Evolutionary conservation across 2,329 filamentous ascomycete genomes (phyloP), one percentile per base, ranked within the genome.

Genomic region (Exutisphaerella laricina): DNA sequence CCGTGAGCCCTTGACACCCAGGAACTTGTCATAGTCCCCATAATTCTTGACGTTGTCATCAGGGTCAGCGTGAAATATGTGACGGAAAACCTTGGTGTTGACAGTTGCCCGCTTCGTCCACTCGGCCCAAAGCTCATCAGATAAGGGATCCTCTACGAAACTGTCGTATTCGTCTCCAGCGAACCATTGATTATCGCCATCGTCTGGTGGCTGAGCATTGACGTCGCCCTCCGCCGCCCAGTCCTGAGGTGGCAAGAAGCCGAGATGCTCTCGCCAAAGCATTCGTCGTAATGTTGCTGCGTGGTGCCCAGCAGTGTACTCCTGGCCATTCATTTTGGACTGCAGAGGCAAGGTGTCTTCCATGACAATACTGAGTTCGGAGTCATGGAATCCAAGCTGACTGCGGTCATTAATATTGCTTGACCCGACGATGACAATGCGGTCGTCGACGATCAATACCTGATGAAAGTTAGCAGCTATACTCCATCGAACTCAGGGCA

Each of bases 11-110:
- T 54, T 85, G 76, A 4, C 82, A 43, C 77, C 86, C 45, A 81
- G 71, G 65, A 90, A 97, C 8, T 73, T 72, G 57, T 95, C 82
- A 61, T 97, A 97, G 50, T 96, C 88, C 2, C 88, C 81, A 55
- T 95, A 97, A 0, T 77, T 94, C 73, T 83, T 86, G 62, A 96
- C 86, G 58, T 85, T 75, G 58, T 96, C 80, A 64, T 97, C 90
- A 0, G 92, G 90, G 60, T 97, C 90, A 0, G 84, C 82, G 57
- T 89, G 86, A 69, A 92, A 92, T 16, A 92, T 59, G 48, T 88
- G 80, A n/a, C 84, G 70, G 67, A 88, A 92, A 5, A 87, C 68
- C 38, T 78, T 70, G 0, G 85, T 90, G 60, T 92, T 92, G 39
- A 67, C 78, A 1, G 78, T 78, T 1, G 86, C 85, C 51, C 76